These are phyloP conservation scores for Calonectria pteridis DNA, from an alignment of 2,329 filamentous ascomycete species.

Conservation along the genomic window DNA sequence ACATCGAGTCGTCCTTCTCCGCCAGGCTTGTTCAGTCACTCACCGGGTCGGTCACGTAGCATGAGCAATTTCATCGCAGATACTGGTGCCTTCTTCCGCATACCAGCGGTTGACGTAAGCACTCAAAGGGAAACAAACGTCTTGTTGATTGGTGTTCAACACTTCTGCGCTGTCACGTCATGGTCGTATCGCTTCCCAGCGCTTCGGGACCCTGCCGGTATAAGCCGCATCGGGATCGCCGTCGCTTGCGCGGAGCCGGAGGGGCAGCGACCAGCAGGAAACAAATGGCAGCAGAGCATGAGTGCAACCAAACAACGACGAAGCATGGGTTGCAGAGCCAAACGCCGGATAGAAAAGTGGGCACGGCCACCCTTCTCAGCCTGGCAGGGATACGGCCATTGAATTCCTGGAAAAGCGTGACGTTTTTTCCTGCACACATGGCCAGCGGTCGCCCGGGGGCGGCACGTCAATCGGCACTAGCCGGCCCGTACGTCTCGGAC, in stretches of 20 bases:
- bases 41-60: neutral
- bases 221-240: constrained; percentile 42
- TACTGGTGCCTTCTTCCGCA: neutral
- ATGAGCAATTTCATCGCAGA: neutral
- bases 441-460: constrained; percentile 1
- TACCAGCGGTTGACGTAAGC: constrained; percentile 2
- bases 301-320: neutral
- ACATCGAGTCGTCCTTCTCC: neutral
- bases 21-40: neutral
- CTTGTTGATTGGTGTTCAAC: neutral
- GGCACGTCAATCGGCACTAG: constrained; percentile 7
- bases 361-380: constrained; percentile 32
- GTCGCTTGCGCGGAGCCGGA: constrained; percentile 36
- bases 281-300: neutral
- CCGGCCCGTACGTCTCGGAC: constrained; percentile 12
- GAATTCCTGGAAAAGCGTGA: neutral
- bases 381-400: constrained; percentile 36
- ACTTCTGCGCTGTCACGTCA: neutral
- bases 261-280: neutral
- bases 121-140: neutral
- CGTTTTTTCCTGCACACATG: constrained; percentile 6
- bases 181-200: constrained; percentile 1
- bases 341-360: neutral
- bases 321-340: neutral
- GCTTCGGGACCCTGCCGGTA: constrained; percentile 14